Base-by-base conservation (phyloP, 176 grass and related monocot species). In the Phoenix dactylifera region DNA sequence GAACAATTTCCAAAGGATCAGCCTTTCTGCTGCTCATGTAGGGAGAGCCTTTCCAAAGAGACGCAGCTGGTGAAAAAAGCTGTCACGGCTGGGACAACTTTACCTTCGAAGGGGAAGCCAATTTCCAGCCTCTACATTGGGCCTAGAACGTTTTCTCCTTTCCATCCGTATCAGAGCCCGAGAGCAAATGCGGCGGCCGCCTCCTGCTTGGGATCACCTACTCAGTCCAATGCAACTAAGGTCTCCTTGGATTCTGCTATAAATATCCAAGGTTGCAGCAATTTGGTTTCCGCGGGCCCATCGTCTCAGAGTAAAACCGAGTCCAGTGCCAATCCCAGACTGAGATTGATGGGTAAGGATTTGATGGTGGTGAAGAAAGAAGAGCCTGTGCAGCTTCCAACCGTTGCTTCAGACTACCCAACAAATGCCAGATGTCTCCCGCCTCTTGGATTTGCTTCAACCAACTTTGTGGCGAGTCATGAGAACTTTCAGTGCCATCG, bases 261-360 rank as follows among this genome's bases (percentile, higher is more conserved):
- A 67, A 86, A 26, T 60, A 51, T 59, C 65, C 64, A 55, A 50
- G 62, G 70, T 49, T 79, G 65, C 53, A 9, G 7, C 0, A 39
- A 63, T 54, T 22, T 76, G 51, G 72, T 64, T 55, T 98, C 80
- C 58, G 51, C 54, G 17, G 72, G 72, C 24, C 65, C 80, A 72
- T 77, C 66, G 32, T 67, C 74, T 69, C 81, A 66, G 69, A 72
- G 50, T 55, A 80, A 79, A 56, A 76, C 69, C 51, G 70, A 85
- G 55, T 85, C 87, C 15, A 82, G 75, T 24, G 65, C 89, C 59
- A 98, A 85, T 75, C 84, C 82, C 53, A 61, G 92, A 68, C 69
- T 98, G 56, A 78, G 93, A 56, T 70, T 98, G 60, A 98, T 98
- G 93, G 93, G 87, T 68, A 98, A 98, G 60, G 78, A 98, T 54